phyloP scores from a whole-genome alignment of 305 asterid genomes.

The Plantago coronopus region DNA sequence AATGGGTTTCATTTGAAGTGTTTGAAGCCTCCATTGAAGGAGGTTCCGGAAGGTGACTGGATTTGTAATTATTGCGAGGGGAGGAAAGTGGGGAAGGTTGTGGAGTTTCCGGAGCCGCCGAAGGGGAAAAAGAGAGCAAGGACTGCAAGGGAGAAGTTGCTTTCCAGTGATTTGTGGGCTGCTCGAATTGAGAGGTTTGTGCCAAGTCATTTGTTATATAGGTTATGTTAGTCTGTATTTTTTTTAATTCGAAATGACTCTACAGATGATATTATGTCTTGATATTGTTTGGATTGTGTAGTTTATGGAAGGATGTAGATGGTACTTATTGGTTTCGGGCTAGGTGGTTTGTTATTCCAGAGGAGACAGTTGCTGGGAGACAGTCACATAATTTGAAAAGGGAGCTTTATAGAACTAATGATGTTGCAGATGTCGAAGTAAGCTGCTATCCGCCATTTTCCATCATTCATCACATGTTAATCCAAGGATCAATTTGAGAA shows the following conservation, averaged over 20 bases:
- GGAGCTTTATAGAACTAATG: conserved; percentile 81
- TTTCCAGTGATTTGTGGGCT: conserved; percentile 93
- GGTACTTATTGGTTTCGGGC: conserved; percentile 76
- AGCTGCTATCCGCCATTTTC: not conserved
- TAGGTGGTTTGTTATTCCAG: conserved; percentile 82
- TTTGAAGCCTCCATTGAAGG: conserved; percentile 68
- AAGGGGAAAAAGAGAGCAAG: conserved; percentile 66
- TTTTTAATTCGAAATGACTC: conserved; percentile 5
- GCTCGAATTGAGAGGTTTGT: conserved; percentile 69
- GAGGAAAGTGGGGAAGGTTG: conserved; percentile 43
- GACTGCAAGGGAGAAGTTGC: conserved; percentile 83
- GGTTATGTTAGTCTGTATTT: conserved; percentile 1
- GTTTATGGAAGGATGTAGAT: conserved; percentile 92
- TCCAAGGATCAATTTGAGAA: no score
- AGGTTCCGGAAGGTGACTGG: conserved; percentile 96
- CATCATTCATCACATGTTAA: no score
- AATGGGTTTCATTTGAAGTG: conserved; percentile 92
- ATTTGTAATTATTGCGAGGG: conserved; percentile 63
- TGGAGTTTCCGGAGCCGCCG: conserved; percentile 57
- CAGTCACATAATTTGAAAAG: conserved; percentile 90
- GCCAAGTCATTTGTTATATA: no score
- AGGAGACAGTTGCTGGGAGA: conserved; percentile 86
- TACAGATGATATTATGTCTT: not conserved
- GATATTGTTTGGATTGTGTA: conserved; percentile 28
- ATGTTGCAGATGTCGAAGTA: conserved; percentile 81